These are phyloP conservation scores for Trifolium fragiferum DNA, from an alignment of 306 rosid genomes.

Conservation along the genomic window DNA sequence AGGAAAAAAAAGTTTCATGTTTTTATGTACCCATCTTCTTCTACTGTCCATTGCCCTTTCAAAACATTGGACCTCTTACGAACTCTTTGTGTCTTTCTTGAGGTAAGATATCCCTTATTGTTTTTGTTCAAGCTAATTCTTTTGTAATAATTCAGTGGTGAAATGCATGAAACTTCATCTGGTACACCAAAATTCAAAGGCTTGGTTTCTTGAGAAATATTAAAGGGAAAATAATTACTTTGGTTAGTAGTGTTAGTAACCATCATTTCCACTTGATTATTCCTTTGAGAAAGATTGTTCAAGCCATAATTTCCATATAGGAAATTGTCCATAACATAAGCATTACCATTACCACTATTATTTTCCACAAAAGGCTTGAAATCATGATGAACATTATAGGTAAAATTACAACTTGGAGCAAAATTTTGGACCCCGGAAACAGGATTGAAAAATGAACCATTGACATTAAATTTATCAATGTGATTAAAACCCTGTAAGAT, in stretches of 20 bases:
- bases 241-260: conserved; percentile 44
- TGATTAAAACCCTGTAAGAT: conserved; percentile 61
- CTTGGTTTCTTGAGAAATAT: conserved; percentile 47
- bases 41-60: conserved; percentile 91
- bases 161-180: conserved; percentile 71
- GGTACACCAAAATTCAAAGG: conserved; percentile 56
- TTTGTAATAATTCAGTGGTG: conserved; percentile 49
- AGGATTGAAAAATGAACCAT: conserved; percentile 43
- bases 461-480: conserved; percentile 46
- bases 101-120: conserved; percentile 29
- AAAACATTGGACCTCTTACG: conserved; percentile 61
- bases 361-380: conserved; percentile 55
- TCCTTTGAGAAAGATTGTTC: conserved; percentile 42
- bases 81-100: conserved; percentile 49
- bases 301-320: conserved; percentile 49
- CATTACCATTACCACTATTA: conserved; percentile 32
- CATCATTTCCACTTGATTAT: conserved; percentile 49
- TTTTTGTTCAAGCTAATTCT: conserved; percentile 47
- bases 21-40: conserved; percentile 76
- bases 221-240: conserved; percentile 41
- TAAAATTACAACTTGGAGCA: conserved; percentile 44
- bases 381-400: conserved; percentile 44
- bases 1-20: not conserved
- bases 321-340: conserved; percentile 67
- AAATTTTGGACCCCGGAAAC: conserved; percentile 46